These are phyloP conservation scores for Fragosphaeria purpurea DNA, from an alignment of 2,329 filamentous ascomycete genomes.

Conservation along the genomic window DNA sequence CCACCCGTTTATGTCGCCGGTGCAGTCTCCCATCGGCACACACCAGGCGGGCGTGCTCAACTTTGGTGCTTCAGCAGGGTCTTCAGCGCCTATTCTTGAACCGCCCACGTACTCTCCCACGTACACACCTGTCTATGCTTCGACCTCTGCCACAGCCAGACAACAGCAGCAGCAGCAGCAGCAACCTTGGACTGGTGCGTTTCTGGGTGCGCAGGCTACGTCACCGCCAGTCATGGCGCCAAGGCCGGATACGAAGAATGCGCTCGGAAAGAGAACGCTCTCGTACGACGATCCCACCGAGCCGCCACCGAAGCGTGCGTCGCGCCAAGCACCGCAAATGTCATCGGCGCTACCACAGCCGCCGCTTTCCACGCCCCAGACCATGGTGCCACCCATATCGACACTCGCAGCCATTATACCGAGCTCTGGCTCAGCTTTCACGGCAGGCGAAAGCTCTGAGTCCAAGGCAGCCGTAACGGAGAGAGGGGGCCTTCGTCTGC, in stretches of 20 bases:
- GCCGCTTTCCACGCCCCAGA: too few species aligned
- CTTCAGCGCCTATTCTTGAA: neutral
- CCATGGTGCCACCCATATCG: too few species aligned
- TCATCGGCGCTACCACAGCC: too few species aligned
- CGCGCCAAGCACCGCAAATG: conserved; percentile 16
- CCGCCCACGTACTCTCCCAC: conserved; percentile 1
- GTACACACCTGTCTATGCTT: neutral
- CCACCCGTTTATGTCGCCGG: conserved; percentile 33
- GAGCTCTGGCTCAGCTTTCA: too few species aligned
- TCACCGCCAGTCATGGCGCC: conserved; percentile 34
- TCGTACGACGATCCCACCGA: conserved; percentile 40
- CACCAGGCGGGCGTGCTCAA: conserved; percentile 13
- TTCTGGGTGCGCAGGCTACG: conserved; percentile 28
- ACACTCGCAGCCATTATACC: too few species aligned
- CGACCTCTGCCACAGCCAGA: conserved; percentile 17
- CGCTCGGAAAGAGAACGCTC: conserved; percentile 38
- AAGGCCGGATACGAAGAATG: conserved; percentile 31
- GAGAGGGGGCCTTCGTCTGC: conserved; percentile 37
- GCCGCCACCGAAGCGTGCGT: conserved; percentile 43
- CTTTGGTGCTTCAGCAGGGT: neutral
- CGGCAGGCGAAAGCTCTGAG: too few species aligned
- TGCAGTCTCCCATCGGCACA: conserved; percentile 37
- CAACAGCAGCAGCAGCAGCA: neutral
- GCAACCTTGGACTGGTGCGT: neutral
- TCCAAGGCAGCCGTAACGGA: conserved; percentile 14